phyloP scores from a whole-genome alignment of 768 basidiomycete species.

The Lyophyllum semitale region DNA sequence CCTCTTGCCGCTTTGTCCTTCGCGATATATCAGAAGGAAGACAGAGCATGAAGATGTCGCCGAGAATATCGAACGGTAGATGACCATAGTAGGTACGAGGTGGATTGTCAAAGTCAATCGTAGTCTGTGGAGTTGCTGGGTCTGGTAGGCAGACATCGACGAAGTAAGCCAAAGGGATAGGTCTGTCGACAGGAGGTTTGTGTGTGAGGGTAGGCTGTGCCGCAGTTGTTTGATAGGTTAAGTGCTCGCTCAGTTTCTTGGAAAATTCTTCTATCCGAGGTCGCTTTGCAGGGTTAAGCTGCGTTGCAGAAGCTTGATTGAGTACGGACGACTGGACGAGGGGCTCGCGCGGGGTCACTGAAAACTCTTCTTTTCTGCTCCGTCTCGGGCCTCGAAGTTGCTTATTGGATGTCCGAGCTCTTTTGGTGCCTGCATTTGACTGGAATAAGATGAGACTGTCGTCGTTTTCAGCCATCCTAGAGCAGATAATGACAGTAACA shows the following conservation, averaged over 20 bases:
- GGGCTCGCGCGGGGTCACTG: background rate
- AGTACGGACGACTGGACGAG: background rate
- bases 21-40: background rate
- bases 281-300: background rate
- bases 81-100: background rate
- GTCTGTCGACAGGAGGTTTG: background rate
- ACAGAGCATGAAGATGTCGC: slow-evolving; percentile 2
- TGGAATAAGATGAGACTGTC: background rate
- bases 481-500: background rate
- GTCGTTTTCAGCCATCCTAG: background rate
- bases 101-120: background rate
- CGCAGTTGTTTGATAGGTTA: background rate
- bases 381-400: background rate
- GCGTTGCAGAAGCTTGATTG: background rate
- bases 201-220: background rate
- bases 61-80: background rate
- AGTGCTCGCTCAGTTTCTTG: background rate
- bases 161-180: background rate
- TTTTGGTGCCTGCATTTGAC: background rate
- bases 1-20: background rate
- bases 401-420: background rate
- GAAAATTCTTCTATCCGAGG: background rate
- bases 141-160: background rate
- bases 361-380: background rate
- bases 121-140: background rate